phyloP scores from a whole-genome alignment of 805 yeast genomes.

The Candida morakotiae region DNA sequence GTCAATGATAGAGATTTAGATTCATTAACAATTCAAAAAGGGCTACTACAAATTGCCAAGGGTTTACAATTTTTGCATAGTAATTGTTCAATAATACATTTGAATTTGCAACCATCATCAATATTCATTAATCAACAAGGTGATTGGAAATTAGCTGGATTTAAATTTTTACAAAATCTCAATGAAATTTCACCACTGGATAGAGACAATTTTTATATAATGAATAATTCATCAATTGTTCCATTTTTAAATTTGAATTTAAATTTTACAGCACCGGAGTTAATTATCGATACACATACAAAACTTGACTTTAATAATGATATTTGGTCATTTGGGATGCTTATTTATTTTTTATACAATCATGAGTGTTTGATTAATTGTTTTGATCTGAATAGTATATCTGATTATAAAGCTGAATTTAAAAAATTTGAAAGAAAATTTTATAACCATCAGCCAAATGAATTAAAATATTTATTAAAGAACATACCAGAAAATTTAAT shows the following conservation, averaged over 20 bases:
- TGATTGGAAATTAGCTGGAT: conserved; percentile 91
- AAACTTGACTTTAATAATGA: conserved; percentile 65
- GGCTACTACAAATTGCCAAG: conserved; percentile 70
- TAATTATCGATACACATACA: conserved; percentile 56
- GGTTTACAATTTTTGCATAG: conserved; percentile 82
- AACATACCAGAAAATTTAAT: conserved; percentile 56
- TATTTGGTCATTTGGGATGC: conserved; percentile 76
- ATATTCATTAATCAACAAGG: conserved; percentile 76
- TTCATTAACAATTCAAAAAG: conserved; percentile 73
- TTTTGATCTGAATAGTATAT: conserved; percentile 46
- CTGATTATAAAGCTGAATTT: conserved; percentile 58
- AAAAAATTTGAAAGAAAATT: conserved; percentile 43
- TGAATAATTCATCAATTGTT: conserved; percentile 70
- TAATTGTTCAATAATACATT: conserved; percentile 68
- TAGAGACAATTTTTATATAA: conserved; percentile 57
- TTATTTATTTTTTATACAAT: conserved; percentile 69
- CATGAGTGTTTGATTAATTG: conserved; percentile 39
- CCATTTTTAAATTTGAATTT: conserved; percentile 75
- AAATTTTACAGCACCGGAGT: conserved; percentile 81
- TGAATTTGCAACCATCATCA: conserved; percentile 74
- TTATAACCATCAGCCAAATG: conserved; percentile 32
- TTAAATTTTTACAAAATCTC: conserved; percentile 45
- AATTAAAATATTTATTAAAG: conserved; percentile 43
- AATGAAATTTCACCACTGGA: conserved; percentile 46
- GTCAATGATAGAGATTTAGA: conserved; percentile 42